A percentile compares a stretch with the other conserved stretches of the same genome.
Conservation (phyloP, 371 early-diverging fungal species). For the Cokeromyces recurvatus region DNA sequence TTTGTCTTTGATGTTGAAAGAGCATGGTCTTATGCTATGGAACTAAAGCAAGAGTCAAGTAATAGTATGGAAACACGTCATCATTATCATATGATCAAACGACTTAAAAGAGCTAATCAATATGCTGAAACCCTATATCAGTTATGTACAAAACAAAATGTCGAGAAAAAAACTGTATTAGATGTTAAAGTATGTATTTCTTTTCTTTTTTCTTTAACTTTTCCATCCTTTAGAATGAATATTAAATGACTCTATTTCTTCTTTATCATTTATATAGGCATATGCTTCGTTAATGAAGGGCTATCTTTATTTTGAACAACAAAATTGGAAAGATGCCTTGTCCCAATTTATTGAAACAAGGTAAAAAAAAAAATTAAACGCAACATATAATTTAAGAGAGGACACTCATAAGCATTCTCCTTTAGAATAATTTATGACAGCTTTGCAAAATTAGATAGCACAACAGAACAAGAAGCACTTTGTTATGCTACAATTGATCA, state of each 20-base stretch:
- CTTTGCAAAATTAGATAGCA: constrained; percentile 45
- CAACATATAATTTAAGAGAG: constrained; percentile 22
- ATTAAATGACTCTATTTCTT: too few species aligned
- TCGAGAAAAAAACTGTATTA: constrained; percentile 51
- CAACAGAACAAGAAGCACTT: constrained; percentile 59
- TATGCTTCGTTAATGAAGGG: constrained; percentile 70
- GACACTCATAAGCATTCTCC: too few species aligned
- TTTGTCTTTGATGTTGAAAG: constrained; percentile 70
- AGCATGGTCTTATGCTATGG: constrained; percentile 81
- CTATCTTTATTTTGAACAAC: constrained; percentile 61
- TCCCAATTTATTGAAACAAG: constrained; percentile 54
- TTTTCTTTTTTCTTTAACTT: too few species aligned
- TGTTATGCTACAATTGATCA: constrained; percentile 70
- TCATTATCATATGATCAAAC: constrained; percentile 59
- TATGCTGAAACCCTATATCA: constrained; percentile 45
- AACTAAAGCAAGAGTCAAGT: constrained; percentile 59
- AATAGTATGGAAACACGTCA: constrained; percentile 62
- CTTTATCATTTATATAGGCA: too few species aligned
- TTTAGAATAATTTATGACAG: constrained; percentile 67
- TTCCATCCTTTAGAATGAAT: too few species aligned
- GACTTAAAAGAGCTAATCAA: constrained; percentile 61
- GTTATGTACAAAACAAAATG: constrained; percentile 49
- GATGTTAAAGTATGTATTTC: constrained; percentile 63
- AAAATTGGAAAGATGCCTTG: constrained; percentile 67
- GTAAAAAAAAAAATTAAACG: constrained; percentile 9